Evolutionary conservation across 1,284 basidiomycete species (phyloP).

Genomic region (Cryptococcus sp.): DNA sequence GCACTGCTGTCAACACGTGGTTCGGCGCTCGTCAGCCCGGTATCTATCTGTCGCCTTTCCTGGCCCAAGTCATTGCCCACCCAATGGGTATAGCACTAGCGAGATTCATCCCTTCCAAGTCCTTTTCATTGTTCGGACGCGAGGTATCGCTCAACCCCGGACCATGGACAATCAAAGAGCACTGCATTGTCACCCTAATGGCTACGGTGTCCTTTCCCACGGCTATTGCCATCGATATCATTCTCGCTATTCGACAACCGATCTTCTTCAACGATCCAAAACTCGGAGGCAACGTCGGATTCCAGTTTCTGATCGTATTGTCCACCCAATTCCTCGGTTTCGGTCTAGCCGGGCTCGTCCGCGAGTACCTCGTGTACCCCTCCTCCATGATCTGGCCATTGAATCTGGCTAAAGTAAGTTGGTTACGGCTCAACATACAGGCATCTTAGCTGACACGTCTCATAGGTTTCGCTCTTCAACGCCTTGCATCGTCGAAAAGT

Average conservation of each 20-base stretch:
- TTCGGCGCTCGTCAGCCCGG: conserved; percentile 19
- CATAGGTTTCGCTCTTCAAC: conserved; percentile 65
- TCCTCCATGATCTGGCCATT: conserved; percentile 67
- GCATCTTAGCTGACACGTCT: conserved; percentile 11
- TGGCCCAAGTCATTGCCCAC: conserved; percentile 15
- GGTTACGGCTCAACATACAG: no score
- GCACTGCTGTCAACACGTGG: conserved; percentile 15
- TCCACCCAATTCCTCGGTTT: conserved; percentile 67
- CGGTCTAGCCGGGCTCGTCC: conserved; percentile 35
- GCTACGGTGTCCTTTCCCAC: conserved; percentile 56
- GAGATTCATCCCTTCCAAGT: conserved; percentile 12
- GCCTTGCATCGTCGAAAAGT: conserved; percentile 14
- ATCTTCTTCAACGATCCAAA: conserved; percentile 58
- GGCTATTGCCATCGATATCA: conserved; percentile 70
- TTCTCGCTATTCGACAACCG: conserved; percentile 57
- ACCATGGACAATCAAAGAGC: conserved; percentile 30
- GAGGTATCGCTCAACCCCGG: conserved; percentile 28
- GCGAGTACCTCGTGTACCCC: conserved; percentile 39
- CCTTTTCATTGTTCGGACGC: conserved; percentile 14
- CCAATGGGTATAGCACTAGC: conserved; percentile 11
- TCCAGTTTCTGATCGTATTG: conserved; percentile 42
- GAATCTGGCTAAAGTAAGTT: conserved; percentile 10
- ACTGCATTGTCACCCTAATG: conserved; percentile 41
- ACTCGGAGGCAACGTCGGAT: conserved; percentile 42
- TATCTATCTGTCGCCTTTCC: conserved; percentile 16